Evolutionary conservation across 2,329 filamentous ascomycete genomes (phyloP), one percentile per base, ranked within the genome.

Genomic region (Meredithiella fracta): DNA sequence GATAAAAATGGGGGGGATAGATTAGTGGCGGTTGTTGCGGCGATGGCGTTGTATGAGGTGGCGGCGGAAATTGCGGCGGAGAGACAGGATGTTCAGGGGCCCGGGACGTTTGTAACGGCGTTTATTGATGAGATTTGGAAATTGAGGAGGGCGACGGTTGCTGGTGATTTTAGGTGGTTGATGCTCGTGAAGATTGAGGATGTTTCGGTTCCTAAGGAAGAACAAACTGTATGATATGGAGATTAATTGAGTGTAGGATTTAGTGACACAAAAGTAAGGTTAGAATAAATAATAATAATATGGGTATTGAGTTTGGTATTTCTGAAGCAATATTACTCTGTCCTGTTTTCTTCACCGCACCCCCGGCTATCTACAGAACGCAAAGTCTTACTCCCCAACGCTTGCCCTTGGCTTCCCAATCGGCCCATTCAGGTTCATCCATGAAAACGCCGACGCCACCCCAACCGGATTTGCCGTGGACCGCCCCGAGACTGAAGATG

Each of bases 401-500:
- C 47, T 31, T 14, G 52, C 31, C 29, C 71, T 72, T 49, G 73
- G 68, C 62, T 74, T 74, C 20, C 20, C 40, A 8, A n/a, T 25
- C 8, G 20, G 4, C 53, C 64, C 65, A 17, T 67, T 61, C 42
- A 74, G 69, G 51, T 85, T 91, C 73, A 96, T 83, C 90, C 90
- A 97, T 11, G 86, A 83, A 70, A 97, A 97, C 2, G 91, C 91
- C 58, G 87, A 92, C 14, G 86, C 91, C n/a, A 86, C 86, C 7
- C 91, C 91, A 17, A 95, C 79, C 0, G 92, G 91, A 64, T 97
- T 97, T 31, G 80, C 74, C 5, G 80, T 75, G 22, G 17, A 20
- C 57, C 80, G 77, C 15, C 78, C 71, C n/a, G 55, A 57, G 15
- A 49, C 34, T 7, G 55, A 49, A 2, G 50, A 49, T 11, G 44